Evolutionary conservation across 305 asterid genomes (phyloP), one percentile per base, ranked within the genome.

Genomic region (Plantago coronopus): DNA sequence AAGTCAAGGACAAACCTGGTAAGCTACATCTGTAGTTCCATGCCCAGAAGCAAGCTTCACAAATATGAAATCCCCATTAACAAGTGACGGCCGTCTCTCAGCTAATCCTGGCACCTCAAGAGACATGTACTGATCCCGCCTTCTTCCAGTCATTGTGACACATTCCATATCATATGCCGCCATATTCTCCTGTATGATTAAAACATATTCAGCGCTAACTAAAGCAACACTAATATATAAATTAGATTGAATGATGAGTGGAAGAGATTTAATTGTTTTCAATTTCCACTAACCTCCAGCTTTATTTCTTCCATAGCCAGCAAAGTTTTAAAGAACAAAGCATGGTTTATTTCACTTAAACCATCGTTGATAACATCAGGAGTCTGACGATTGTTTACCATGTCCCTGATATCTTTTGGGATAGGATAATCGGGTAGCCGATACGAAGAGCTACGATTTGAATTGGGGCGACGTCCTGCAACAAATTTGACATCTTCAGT

Each of bases 21-120:
- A 81, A 34, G 77, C 57, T 20, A 0, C 7, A 42, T 54, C 49
- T 58, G 61, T 63, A 15, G 50, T 62, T 70, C 72, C 80, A 70
- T 72, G 70, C 49, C 55, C 77, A 8, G 70, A 63, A 43, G 81
- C 86, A 78, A 72, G 79, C 69, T 57, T 81, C 62, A 69, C 96
- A 67, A 75, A 73, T 72, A 89, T 74, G 54, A 0, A 64, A 70
- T 93, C 97, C 56, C 99, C 96, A 47, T 0, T 34, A 64, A 87
- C 89, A 74, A 93, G 96, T n/a, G 99, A 93, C 9, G 99, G 99
- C 71, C 99, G 82, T 75, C 78, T 93, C 84, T 93, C 99, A 18
- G 99, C 97, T 73, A 93, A 78, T 58, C 97, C 99, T 0, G 97
- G 97, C 70, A 93, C 97, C 82, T 79, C 91, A 47, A 93, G 95